Evolutionary conservation across 1,284 basidiomycete species (phyloP).

Genomic region (Baeospora myosura): DNA sequence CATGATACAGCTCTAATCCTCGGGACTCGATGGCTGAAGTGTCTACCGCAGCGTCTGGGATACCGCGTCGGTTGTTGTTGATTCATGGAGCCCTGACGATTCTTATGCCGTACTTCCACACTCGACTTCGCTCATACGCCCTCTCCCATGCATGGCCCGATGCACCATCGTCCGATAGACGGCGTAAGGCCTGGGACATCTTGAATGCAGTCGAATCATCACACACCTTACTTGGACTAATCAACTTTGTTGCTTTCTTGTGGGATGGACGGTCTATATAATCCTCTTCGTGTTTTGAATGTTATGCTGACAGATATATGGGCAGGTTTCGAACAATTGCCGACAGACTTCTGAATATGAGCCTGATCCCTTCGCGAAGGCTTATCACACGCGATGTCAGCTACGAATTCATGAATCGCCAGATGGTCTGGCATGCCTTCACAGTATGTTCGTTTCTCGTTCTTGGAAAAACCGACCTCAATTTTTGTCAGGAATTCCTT

Average conservation of each 20-base stretch:
- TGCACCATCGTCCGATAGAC: conserved; percentile 67
- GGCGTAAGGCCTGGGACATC: conserved; percentile 71
- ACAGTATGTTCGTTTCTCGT: conserved; percentile 53
- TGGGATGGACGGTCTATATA: conserved; percentile 69
- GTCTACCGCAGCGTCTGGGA: conserved; percentile 58
- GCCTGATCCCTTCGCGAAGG: conserved; percentile 67
- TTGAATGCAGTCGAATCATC: conserved; percentile 64
- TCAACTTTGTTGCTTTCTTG: conserved; percentile 80
- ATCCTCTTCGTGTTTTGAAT: conserved; percentile 4
- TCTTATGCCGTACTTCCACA: conserved; percentile 73
- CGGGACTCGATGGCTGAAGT: no score
- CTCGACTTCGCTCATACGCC: conserved; percentile 67
- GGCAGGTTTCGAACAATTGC: conserved; percentile 83
- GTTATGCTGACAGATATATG: not conserved
- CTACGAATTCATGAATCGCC: conserved; percentile 98
- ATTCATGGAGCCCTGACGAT: conserved; percentile 73
- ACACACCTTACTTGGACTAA: conserved; percentile 53
- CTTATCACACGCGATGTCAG: conserved; percentile 81
- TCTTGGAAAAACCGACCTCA: conserved; percentile 5
- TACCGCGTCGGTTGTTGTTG: conserved; percentile 53
- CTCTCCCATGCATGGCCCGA: conserved; percentile 87
- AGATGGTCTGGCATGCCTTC: conserved; percentile 98
- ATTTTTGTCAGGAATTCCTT: conserved; percentile 77
- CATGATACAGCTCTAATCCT: no score
- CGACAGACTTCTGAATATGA: conserved; percentile 77